Evolutionary conservation across 1,284 basidiomycete genomes (phyloP).

Genomic region (Irpex sp.): DNA sequence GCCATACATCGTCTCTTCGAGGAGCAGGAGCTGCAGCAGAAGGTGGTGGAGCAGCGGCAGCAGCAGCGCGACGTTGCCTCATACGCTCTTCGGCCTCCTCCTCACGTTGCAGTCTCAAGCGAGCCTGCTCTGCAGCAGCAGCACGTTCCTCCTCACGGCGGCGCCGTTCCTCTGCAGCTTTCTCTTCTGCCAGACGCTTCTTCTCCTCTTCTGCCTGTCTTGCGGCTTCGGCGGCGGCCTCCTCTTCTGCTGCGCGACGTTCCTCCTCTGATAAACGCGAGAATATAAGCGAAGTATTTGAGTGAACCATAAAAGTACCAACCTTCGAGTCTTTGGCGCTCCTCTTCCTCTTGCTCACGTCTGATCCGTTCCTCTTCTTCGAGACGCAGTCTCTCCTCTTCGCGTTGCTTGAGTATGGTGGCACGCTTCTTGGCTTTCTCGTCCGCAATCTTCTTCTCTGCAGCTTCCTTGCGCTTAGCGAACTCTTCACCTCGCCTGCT

Average conservation of each 20-base stretch:
- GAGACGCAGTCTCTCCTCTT: slow-evolving; percentile 47
- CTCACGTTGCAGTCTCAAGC: slow-evolving; percentile 68
- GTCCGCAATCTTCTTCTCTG: slow-evolving; percentile 74
- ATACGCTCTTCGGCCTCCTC: slow-evolving; percentile 71
- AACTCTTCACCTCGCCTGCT: slow-evolving; percentile 72
- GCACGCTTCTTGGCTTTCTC: slow-evolving; percentile 79
- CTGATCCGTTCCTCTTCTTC: slow-evolving; percentile 47
- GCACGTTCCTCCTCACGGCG: slow-evolving; percentile 68
- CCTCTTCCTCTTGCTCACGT: slow-evolving; percentile 50
- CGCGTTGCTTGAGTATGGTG: slow-evolving; percentile 51
- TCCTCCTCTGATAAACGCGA: slow-evolving; percentile 39
- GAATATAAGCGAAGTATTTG: slow-evolving; percentile 1
- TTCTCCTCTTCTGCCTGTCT: slow-evolving; percentile 41
- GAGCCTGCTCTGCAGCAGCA: slow-evolving; percentile 53
- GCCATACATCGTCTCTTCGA: slow-evolving; percentile 31
- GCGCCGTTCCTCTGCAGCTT: slow-evolving; percentile 47
- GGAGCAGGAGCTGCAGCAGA: slow-evolving; percentile 16
- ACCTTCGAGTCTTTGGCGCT: slow-evolving; percentile 47
- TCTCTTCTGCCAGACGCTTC: slow-evolving; percentile 62
- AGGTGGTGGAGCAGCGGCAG: slow-evolving; percentile 20
- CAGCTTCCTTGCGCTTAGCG: slow-evolving; percentile 55
- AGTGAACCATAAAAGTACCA: slow-evolving; percentile 19
- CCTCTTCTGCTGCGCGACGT: slow-evolving; percentile 43
- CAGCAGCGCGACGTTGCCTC: slow-evolving; percentile 25
- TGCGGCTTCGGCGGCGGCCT: slow-evolving; percentile 34